These are phyloP conservation scores for Endogone sp. DNA, from an alignment of 192 early-diverging fungal genomes.

Conservation along the genomic window DNA sequence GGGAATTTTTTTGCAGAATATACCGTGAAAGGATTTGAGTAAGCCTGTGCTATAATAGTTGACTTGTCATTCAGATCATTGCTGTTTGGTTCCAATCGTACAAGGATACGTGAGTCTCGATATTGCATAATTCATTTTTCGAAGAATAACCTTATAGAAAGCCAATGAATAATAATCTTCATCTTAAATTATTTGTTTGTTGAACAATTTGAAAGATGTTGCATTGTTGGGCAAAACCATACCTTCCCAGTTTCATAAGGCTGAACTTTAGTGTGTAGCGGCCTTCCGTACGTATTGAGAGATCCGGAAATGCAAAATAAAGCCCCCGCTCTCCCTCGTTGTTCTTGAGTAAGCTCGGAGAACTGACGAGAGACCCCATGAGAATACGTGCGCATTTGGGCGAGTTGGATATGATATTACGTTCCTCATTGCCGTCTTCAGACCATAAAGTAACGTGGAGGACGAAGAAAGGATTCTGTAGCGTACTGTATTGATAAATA, in stretches of 20 bases:
- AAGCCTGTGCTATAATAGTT: slow-evolving; percentile 45
- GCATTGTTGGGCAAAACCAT: too few species aligned
- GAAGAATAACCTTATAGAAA: too few species aligned
- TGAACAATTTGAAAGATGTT: too few species aligned
- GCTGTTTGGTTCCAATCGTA: slow-evolving; percentile 32
- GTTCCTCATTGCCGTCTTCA: slow-evolving; percentile 48
- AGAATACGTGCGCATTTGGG: slow-evolving; percentile 58
- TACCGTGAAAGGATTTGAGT: slow-evolving; percentile 69
- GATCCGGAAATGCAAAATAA: slow-evolving; percentile 77
- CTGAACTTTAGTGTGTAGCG: slow-evolving; percentile 66
- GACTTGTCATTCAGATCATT: slow-evolving; percentile 44
- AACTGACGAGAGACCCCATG: slow-evolving; percentile 60
- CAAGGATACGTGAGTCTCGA: too few species aligned
- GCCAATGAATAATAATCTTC: too few species aligned
- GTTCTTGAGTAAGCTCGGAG: slow-evolving; percentile 50
- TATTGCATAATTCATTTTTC: too few species aligned
- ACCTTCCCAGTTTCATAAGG: slow-evolving; percentile 66
- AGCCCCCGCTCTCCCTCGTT: slow-evolving; percentile 56
- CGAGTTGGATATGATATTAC: slow-evolving; percentile 56
- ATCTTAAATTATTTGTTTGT: too few species aligned
- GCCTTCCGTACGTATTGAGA: slow-evolving; percentile 71
- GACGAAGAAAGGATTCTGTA: slow-evolving; percentile 57
- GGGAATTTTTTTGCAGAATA: slow-evolving; percentile 82
- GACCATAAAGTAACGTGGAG: slow-evolving; percentile 61
- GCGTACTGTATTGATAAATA: slow-evolving; percentile 17